Evolutionary conservation across 1,284 basidiomycete species (phyloP).

Genomic region (Austroboletus rostrupii): DNA sequence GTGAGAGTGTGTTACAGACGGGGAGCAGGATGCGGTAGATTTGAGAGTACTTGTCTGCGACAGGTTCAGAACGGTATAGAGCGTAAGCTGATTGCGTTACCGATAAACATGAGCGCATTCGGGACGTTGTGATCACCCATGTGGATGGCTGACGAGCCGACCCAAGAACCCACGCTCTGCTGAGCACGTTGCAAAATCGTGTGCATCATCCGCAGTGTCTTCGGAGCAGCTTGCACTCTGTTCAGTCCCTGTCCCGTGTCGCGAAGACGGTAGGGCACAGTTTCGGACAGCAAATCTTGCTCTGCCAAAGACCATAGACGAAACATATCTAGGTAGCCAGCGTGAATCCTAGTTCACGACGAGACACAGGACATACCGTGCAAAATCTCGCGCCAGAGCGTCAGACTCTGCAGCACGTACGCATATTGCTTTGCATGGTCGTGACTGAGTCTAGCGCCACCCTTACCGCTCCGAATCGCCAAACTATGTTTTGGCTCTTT

Average conservation of each 20-base stretch:
- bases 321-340: slow-evolving; percentile 64
- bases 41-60: slow-evolving; percentile 76
- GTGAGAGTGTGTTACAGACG: slow-evolving; percentile 71
- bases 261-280: slow-evolving; percentile 65
- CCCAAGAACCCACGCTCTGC: slow-evolving; percentile 72
- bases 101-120: slow-evolving; percentile 79
- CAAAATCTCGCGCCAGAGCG: slow-evolving; percentile 77
- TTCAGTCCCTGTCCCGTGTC: slow-evolving; percentile 83
- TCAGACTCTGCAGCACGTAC: slow-evolving; percentile 78
- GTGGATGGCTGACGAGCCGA: slow-evolving; percentile 59
- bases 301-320: slow-evolving; percentile 77
- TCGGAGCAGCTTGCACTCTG: slow-evolving; percentile 77
- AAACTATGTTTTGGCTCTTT: slow-evolving; percentile 60
- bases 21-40: slow-evolving; percentile 82
- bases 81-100: slow-evolving; percentile 21
- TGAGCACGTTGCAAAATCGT: slow-evolving; percentile 76
- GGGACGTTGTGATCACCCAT: slow-evolving; percentile 84
- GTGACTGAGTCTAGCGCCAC: slow-evolving; percentile 73
- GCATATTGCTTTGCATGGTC: slow-evolving; percentile 79
- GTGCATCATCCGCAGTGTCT: slow-evolving; percentile 82
- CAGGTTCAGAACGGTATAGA: not conserved
- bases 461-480: slow-evolving; percentile 72
- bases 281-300: slow-evolving; percentile 72
- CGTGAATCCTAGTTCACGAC: not conserved
- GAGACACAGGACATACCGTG: slow-evolving; percentile 50